Conservation (phyloP, 1,284 basidiomycete species). For the Puccinia polysora region DNA sequence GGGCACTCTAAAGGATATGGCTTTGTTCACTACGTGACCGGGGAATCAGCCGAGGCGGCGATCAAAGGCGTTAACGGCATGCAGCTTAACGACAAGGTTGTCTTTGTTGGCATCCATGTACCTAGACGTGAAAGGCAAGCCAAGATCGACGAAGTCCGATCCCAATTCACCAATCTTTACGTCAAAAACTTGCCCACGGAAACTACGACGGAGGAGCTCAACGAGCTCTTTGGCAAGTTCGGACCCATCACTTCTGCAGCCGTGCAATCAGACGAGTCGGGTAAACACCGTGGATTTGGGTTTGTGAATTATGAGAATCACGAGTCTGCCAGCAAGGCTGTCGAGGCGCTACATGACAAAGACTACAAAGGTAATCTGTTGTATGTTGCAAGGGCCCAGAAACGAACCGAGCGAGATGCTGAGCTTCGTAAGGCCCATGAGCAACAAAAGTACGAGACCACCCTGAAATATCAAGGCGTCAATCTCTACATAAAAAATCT, state of each 20-base stretch:
- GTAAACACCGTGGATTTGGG: conserved; percentile 89
- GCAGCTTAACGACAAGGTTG: conserved; percentile 98
- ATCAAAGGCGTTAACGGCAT: conserved; percentile 99
- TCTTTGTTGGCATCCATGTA: conserved; percentile 96
- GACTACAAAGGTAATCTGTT: conserved; percentile 85
- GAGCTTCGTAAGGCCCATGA: conserved; percentile 92
- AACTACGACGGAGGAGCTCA: conserved; percentile 80
- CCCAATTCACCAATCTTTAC: conserved; percentile 97
- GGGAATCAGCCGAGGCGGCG: conserved; percentile 88
- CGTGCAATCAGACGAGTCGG: conserved; percentile 73
- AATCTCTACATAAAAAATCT: conserved; percentile 99
- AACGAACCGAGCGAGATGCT: conserved; percentile 97
- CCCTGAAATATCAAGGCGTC: conserved; percentile 97
- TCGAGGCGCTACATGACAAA: conserved; percentile 81
- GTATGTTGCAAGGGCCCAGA: conserved; percentile 95
- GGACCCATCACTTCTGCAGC: conserved; percentile 86
- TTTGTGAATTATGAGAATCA: conserved; percentile 96
- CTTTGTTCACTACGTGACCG: conserved; percentile 98
- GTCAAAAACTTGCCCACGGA: conserved; percentile 92
- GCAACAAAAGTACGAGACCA: conserved; percentile 91
- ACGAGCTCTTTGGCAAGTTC: conserved; percentile 71
- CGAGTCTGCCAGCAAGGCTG: conserved; percentile 84
- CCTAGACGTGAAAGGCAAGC: conserved; percentile 84
- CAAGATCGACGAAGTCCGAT: conserved; percentile 94
- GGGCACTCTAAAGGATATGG: conserved; percentile 94